Percentiles rank a stretch among this genome's conserved stretches.
These are phyloP conservation scores for Microstroma glucosiphilum DNA, from an alignment of 1,284 basidiomycete genomes.

Conservation along the genomic window DNA sequence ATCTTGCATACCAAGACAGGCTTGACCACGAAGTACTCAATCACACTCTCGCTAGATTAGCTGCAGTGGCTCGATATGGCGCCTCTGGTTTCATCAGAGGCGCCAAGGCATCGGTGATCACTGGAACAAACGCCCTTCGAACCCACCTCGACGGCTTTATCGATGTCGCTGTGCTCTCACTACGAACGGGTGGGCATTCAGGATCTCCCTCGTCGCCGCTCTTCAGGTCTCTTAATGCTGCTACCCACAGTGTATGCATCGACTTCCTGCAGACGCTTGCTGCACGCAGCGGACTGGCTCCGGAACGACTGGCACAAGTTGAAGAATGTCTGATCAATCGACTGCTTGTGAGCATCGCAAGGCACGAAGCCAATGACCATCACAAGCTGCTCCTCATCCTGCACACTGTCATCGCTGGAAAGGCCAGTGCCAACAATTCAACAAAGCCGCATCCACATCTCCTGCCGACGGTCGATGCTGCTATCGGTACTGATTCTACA, in stretches of 20 bases:
- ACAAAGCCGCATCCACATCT: conserved; percentile 57
- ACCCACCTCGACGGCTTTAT: conserved; percentile 9
- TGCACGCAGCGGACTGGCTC: conserved; percentile 68
- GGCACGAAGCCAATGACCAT: conserved; percentile 19
- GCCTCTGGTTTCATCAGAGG: conserved; percentile 68
- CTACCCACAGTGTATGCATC: conserved; percentile 65
- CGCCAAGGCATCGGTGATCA: not conserved
- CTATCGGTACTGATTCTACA: conserved; percentile 65
- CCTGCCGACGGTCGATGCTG: conserved; percentile 71
- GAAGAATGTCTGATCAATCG: conserved; percentile 67
- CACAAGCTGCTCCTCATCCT: conserved; percentile 87
- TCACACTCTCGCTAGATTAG: conserved; percentile 65
- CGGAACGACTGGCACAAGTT: conserved; percentile 56
- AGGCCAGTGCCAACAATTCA: not conserved
- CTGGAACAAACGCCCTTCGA: not conserved
- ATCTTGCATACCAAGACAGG: conserved; percentile 64
- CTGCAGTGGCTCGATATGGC: conserved; percentile 74
- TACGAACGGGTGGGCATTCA: conserved; percentile 7
- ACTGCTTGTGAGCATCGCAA: conserved; percentile 67
- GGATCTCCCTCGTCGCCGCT: not conserved
- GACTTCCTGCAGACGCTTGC: conserved; percentile 77
- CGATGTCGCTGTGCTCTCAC: conserved; percentile 20
- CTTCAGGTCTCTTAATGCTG: not conserved
- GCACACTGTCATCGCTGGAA: conserved; percentile 60
- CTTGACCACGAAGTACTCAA: conserved; percentile 70